Conservation (phyloP, 345 rosid genomes). For the Eucalyptus polybractea region DNA sequence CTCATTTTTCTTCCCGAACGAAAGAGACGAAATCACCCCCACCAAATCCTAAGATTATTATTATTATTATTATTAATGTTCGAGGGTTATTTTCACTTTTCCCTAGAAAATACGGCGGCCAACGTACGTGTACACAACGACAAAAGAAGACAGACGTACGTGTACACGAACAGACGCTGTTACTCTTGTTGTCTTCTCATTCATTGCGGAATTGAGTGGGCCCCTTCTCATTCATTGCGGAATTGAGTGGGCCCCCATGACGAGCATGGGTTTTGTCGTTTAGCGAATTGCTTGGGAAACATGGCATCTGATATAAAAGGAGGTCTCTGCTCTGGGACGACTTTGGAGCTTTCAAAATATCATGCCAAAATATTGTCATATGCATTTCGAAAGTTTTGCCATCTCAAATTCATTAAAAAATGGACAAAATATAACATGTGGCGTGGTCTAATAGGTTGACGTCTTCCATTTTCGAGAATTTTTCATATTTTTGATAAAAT, state of each 20-base stretch:
- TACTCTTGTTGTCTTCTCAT: neutral
- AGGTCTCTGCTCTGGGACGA: too few relatives aligned
- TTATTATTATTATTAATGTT: too few relatives aligned
- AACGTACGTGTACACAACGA: neutral
- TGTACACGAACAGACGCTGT: neutral
- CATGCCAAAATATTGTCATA: too few relatives aligned
- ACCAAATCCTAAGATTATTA: neutral
- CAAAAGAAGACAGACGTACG: neutral
- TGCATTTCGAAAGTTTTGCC: neutral
- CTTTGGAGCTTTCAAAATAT: too few relatives aligned
- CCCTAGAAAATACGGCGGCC: neutral
- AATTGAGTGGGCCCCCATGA: neutral
- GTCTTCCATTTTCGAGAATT: too few relatives aligned
- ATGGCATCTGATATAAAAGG: neutral
- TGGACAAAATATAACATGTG: too few relatives aligned
- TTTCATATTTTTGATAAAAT: too few relatives aligned
- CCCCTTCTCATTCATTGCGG: neutral
- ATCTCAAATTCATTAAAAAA: neutral
- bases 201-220: neutral
- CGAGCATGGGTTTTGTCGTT: neutral
- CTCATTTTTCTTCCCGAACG: neutral
- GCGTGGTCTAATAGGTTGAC: too few relatives aligned
- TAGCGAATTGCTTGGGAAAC: neutral
- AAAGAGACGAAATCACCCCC: neutral
- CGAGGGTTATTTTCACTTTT: neutral